Evolutionary conservation across 805 yeast species (phyloP).

Genomic region (Barnettozyma populi): DNA sequence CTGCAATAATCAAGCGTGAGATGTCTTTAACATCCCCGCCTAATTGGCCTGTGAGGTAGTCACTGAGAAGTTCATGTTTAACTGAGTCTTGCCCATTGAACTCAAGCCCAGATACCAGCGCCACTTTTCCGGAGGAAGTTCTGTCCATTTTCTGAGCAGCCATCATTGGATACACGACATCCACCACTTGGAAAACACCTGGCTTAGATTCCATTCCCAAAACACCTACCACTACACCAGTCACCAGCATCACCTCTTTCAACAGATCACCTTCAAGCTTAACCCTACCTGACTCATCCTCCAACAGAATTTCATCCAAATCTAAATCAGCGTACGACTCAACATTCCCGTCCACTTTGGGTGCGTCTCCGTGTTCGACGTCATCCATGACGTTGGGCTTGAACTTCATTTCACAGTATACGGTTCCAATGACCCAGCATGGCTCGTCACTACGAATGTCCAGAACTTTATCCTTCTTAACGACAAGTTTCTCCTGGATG

Average conservation of each 20-base stretch:
- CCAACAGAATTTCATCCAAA: conserved; percentile 63
- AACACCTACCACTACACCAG: conserved; percentile 85
- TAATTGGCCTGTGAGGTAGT: conserved; percentile 69
- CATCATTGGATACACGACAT: conserved; percentile 64
- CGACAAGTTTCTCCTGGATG: conserved; percentile 32
- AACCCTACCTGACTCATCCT: conserved; percentile 91
- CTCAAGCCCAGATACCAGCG: conserved; percentile 73
- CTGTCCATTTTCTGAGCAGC: conserved; percentile 44
- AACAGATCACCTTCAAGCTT: conserved; percentile 59
- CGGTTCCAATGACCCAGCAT: conserved; percentile 83
- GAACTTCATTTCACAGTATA: conserved; percentile 75
- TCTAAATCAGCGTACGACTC: conserved; percentile 52
- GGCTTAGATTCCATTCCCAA: conserved; percentile 80
- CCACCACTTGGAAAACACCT: conserved; percentile 81
- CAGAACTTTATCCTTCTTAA: conserved; percentile 44
- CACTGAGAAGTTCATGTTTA: conserved; percentile 54
- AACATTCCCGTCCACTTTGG: conserved; percentile 19
- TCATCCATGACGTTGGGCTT: conserved; percentile 85
- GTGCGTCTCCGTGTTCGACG: conserved; percentile 46
- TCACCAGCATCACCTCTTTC: conserved; percentile 56
- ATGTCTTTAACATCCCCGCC: conserved; percentile 34
- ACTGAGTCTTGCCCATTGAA: conserved; percentile 43
- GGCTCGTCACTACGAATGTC: conserved; percentile 59
- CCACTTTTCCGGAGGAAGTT: conserved; percentile 38
- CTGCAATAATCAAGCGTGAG: conserved; percentile 60